Evolutionary conservation across 192 early-diverging fungal species (phyloP).

Genomic region (Rhizophagus clarus): DNA sequence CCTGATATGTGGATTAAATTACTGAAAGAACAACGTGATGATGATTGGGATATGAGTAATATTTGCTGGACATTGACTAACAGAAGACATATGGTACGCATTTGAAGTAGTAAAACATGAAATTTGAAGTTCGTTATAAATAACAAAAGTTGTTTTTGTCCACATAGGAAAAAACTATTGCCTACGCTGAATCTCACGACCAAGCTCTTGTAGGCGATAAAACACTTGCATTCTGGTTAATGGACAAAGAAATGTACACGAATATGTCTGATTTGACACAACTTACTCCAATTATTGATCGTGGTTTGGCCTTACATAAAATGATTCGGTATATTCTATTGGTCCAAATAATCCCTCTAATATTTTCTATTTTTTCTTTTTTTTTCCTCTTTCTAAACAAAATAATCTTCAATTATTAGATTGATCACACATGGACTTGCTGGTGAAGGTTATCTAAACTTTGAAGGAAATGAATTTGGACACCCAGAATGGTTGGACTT

Average conservation of each 20-base stretch:
- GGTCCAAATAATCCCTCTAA: background rate
- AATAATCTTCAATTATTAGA: conserved; percentile 39
- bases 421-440: conserved; percentile 88
- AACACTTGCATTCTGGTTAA: conserved; percentile 98
- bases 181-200: conserved; percentile 95
- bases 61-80: conserved; percentile 89
- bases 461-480: conserved; percentile 98
- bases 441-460: conserved; percentile 95
- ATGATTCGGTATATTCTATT: conserved; percentile 74
- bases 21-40: conserved; percentile 87
- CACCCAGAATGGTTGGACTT: conserved; percentile 99
- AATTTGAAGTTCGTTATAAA: background rate
- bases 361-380: background rate
- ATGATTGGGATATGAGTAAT: conserved; percentile 90
- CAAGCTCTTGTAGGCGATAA: conserved; percentile 99
- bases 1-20: conserved; percentile 99
- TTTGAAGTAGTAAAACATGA: background rate
- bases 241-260: conserved; percentile 99
- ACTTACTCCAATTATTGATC: conserved; percentile 90
- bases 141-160: background rate
- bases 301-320: conserved; percentile 94
- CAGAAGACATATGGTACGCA: conserved; percentile 74
- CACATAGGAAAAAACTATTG: conserved; percentile 87
- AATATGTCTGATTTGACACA: conserved; percentile 84
- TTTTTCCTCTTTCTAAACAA: background rate